Percentiles rank a stretch among this genome's conserved stretches.
These are phyloP conservation scores for Scheffersomyces illinoinensis DNA, from an alignment of 1,139 yeast species.

Conservation along the genomic window DNA sequence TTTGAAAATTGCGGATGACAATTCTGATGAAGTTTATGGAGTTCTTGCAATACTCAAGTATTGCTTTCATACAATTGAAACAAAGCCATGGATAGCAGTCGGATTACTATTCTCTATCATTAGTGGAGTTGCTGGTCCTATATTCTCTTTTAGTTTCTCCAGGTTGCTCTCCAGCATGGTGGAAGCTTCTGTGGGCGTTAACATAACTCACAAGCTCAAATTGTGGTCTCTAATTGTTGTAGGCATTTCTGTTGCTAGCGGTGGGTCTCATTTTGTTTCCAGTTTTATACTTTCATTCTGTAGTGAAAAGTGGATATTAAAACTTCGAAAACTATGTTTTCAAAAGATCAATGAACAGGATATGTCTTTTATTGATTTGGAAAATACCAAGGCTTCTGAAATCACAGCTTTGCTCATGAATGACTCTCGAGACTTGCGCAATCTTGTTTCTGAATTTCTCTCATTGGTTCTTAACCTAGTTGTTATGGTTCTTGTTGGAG, in stretches of 20 bases:
- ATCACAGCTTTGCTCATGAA: constrained; percentile 70
- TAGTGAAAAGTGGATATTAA: constrained; percentile 69
- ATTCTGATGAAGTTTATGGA: constrained; percentile 19
- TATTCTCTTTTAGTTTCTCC: constrained; percentile 78
- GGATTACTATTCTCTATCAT: constrained; percentile 58
- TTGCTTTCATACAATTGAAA: constrained; percentile 32
- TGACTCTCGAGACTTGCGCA: constrained; percentile 76
- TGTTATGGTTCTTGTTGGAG: constrained; percentile 57
- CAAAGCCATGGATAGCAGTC: constrained; percentile 36
- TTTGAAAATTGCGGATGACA: constrained; percentile 1
- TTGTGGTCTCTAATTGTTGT: constrained; percentile 72
- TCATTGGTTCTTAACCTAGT: constrained; percentile 54
- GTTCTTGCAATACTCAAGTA: constrained; percentile 33
- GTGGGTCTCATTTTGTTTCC: constrained; percentile 54
- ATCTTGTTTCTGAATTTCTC: constrained; percentile 61
- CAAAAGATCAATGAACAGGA: constrained; percentile 52
- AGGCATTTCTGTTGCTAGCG: constrained; percentile 61
- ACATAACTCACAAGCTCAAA: constrained; percentile 30
- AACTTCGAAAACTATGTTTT: constrained; percentile 54
- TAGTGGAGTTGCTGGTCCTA: constrained; percentile 69
- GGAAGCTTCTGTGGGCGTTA: constrained; percentile 33
- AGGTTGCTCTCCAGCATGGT: constrained; percentile 61
- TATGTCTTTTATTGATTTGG: constrained; percentile 51
- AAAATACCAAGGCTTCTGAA: constrained; percentile 50
- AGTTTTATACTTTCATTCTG: constrained; percentile 52